phyloP scores from a whole-genome alignment of 2,329 filamentous ascomycete species.

The Colletotrichum neosansevieriae region DNA sequence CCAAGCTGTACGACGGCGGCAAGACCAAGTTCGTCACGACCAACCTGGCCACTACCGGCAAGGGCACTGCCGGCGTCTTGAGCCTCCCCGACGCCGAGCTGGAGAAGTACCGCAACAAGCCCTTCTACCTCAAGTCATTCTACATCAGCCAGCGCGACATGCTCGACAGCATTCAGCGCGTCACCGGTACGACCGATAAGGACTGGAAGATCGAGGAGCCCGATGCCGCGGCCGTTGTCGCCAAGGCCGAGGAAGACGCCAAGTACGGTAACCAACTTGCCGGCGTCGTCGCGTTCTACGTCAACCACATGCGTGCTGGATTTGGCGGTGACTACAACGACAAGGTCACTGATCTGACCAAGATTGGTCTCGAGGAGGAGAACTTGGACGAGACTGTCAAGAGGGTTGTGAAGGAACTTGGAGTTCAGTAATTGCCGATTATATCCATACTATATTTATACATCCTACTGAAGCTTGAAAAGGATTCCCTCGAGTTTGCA shows the following conservation, averaged over 20 bases:
- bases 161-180: slow-evolving; percentile 69
- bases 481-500: too few species aligned
- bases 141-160: slow-evolving; percentile 73
- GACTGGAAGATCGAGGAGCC: slow-evolving; percentile 67
- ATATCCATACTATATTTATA: too few species aligned
- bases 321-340: slow-evolving; percentile 49
- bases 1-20: slow-evolving; percentile 66
- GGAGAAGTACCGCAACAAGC: slow-evolving; percentile 56
- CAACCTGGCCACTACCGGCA: slow-evolving; percentile 70
- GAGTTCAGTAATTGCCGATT: background rate
- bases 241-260: slow-evolving; percentile 53
- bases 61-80: slow-evolving; percentile 51
- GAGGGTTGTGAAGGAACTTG: slow-evolving; percentile 23
- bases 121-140: slow-evolving; percentile 69
- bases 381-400: slow-evolving; percentile 46
- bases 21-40: slow-evolving; percentile 66
- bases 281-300: slow-evolving; percentile 51
- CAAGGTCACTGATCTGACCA: slow-evolving; percentile 46
- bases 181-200: slow-evolving; percentile 65
- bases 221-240: slow-evolving; percentile 61
- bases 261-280: slow-evolving; percentile 63
- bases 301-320: slow-evolving; percentile 47
- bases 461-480: too few species aligned
- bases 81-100: slow-evolving; percentile 49
- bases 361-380: slow-evolving; percentile 46